These are phyloP conservation scores for Cutaneotrichosporon mucoides DNA, from an alignment of 1,284 basidiomycete species.

Conservation along the genomic window DNA sequence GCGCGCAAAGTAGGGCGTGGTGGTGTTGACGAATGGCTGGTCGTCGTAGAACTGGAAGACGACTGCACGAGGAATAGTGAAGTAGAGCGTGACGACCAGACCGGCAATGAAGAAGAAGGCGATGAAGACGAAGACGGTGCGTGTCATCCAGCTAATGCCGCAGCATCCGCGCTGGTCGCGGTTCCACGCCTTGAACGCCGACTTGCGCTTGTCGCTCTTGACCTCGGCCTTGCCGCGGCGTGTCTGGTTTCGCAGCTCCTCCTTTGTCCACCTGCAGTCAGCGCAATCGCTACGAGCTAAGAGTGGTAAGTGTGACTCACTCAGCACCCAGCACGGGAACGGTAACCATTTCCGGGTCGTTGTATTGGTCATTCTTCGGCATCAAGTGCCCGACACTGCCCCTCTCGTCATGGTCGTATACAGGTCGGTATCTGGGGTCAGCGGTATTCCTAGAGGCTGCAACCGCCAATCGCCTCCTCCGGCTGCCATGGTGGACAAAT, in stretches of 20 bases:
- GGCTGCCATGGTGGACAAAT: too few species aligned
- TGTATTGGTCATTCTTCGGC: conserved; percentile 22
- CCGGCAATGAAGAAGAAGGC: conserved; percentile 60
- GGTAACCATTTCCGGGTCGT: conserved; percentile 50
- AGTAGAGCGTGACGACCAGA: conserved; percentile 63
- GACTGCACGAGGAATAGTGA: conserved; percentile 76
- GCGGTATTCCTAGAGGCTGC: neutral
- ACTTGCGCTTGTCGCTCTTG: conserved; percentile 56
- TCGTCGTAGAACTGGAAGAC: conserved; percentile 59
- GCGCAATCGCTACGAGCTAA: neutral
- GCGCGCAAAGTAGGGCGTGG: conserved; percentile 57
- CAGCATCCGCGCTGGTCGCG: conserved; percentile 68
- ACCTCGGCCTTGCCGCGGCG: conserved; percentile 62
- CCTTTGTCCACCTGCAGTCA: conserved; percentile 60
- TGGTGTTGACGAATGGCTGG: conserved; percentile 60
- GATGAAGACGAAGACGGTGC: conserved; percentile 62
- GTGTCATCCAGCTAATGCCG: conserved; percentile 66
- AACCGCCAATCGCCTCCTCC: too few species aligned
- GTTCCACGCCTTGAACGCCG: conserved; percentile 65
- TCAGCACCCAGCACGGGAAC: conserved; percentile 81
- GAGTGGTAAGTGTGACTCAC: conserved; percentile 23
- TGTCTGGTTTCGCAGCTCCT: conserved; percentile 69
- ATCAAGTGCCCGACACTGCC: conserved; percentile 34
- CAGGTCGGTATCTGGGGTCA: conserved; percentile 28
- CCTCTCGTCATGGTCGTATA: conserved; percentile 22